A percentile compares a stretch with the other conserved stretches of the same genome.
These are phyloP conservation scores for Hippophae tibetana DNA, from an alignment of 306 rosid genomes.

Conservation along the genomic window DNA sequence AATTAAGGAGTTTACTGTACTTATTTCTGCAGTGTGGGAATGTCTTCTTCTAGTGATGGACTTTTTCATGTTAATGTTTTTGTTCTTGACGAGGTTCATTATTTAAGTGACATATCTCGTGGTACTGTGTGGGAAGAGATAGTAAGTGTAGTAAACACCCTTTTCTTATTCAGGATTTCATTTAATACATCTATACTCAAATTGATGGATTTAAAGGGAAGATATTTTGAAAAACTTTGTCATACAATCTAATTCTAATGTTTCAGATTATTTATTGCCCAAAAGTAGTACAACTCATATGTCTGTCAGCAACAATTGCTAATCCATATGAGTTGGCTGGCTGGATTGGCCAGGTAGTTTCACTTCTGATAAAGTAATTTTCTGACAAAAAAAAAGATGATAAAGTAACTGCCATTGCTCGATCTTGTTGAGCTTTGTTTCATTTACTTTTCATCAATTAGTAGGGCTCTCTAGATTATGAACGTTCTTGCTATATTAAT, in stretches of 20 bases:
- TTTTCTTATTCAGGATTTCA: slow-evolving; percentile 7
- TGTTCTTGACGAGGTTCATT: slow-evolving; percentile 97
- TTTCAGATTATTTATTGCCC: slow-evolving; percentile 84
- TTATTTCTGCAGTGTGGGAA: slow-evolving; percentile 69
- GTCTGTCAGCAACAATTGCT: slow-evolving; percentile 84
- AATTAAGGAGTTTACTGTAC: slow-evolving; percentile 1
- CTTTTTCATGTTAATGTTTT: slow-evolving; percentile 84
- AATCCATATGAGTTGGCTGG: slow-evolving; percentile 96
- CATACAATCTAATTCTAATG: neutral
- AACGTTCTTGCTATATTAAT: too few relatives aligned
- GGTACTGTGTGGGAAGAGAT: slow-evolving; percentile 99
- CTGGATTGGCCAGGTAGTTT: slow-evolving; percentile 91
- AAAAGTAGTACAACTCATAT: slow-evolving; percentile 76
- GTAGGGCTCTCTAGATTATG: too few relatives aligned
- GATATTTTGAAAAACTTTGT: neutral
- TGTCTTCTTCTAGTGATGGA: slow-evolving; percentile 61
- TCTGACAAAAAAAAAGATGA: neutral
- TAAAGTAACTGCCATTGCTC: slow-evolving; percentile 1
- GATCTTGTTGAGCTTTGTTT: slow-evolving; percentile 8
- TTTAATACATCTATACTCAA: slow-evolving; percentile 18
- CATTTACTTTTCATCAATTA: slow-evolving; percentile 12
- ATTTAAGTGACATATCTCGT: slow-evolving; percentile 88
- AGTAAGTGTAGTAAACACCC: slow-evolving; percentile 37
- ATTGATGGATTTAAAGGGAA: neutral
- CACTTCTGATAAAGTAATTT: neutral